Conservation (phyloP, 768 basidiomycete species). For the Holtermanniella nyarrowii region DNA sequence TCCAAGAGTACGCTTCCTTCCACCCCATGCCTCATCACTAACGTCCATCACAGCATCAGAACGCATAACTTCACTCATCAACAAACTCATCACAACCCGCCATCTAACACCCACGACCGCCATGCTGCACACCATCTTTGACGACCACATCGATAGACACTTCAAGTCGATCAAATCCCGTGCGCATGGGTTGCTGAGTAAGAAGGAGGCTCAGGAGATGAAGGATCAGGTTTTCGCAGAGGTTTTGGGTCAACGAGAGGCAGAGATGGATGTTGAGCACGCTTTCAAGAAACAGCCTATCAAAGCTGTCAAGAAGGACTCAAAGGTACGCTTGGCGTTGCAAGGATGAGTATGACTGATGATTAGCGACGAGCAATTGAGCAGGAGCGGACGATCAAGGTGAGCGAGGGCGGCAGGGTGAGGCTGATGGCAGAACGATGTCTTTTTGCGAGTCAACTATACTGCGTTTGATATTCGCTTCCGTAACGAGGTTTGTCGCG, state of each 20-base stretch:
- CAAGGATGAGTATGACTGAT: neutral
- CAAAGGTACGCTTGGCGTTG: neutral
- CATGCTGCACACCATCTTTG: neutral
- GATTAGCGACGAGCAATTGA: neutral
- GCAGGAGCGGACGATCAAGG: neutral
- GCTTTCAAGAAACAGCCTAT: neutral
- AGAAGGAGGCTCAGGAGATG: neutral
- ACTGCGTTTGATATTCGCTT: conserved; percentile 77
- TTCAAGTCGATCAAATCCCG: neutral
- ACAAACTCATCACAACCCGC: neutral
- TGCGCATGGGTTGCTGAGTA: neutral
- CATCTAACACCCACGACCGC: neutral
- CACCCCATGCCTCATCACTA: neutral
- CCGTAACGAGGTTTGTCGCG: conserved; percentile 61
- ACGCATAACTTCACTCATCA: neutral
- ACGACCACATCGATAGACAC: neutral
- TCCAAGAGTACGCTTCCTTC: neutral
- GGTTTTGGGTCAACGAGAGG: neutral
- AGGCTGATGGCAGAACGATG: conserved; percentile 47
- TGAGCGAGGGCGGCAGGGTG: neutral
- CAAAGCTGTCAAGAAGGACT: neutral
- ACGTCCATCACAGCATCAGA: conserved; percentile 3
- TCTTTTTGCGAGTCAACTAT: conserved; percentile 79
- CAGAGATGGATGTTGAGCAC: neutral
- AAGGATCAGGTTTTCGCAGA: neutral